Evolutionary conservation across 225 moss, liverwort and hornwort genomes (phyloP).

Genomic region (Physcomitrium patens): DNA sequence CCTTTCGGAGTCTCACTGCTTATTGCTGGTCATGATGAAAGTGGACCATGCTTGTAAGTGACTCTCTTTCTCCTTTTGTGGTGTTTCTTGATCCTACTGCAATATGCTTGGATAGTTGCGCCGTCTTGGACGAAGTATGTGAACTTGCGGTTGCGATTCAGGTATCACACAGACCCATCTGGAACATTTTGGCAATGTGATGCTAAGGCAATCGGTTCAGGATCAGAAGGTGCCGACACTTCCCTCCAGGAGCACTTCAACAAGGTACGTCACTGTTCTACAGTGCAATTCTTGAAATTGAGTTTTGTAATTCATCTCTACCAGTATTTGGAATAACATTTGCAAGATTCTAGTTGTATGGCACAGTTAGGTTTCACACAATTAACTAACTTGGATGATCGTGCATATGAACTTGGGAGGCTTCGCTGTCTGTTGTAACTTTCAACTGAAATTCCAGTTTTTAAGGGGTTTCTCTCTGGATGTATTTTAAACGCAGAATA

Average conservation of each 20-base stretch:
- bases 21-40: constrained; percentile 92
- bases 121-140: not conserved
- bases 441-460: not conserved
- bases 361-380: not conserved
- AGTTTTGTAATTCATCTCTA: not conserved
- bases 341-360: not conserved
- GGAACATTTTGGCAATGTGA: constrained; percentile 99
- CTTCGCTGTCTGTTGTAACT: not conserved
- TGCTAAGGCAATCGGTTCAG: constrained; percentile 97
- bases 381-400: not conserved
- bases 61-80: constrained; percentile 6
- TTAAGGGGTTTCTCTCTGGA: not conserved
- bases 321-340: not conserved
- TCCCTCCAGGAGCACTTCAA: constrained; percentile 93
- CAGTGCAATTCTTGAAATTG: not conserved
- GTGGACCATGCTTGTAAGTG: constrained; percentile 88
- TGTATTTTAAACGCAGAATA: constrained; percentile 52
- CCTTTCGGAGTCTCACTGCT: constrained; percentile 98
- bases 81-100: not conserved
- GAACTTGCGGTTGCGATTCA: constrained; percentile 24
- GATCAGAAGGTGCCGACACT: constrained; percentile 97
- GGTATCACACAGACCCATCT: constrained; percentile 93
- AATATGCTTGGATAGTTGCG: not conserved
- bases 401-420: not conserved
- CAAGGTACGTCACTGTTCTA: constrained; percentile 50